Evolutionary conservation across 805 yeast genomes (phyloP).

Genomic region (Myxozyma udenii): DNA sequence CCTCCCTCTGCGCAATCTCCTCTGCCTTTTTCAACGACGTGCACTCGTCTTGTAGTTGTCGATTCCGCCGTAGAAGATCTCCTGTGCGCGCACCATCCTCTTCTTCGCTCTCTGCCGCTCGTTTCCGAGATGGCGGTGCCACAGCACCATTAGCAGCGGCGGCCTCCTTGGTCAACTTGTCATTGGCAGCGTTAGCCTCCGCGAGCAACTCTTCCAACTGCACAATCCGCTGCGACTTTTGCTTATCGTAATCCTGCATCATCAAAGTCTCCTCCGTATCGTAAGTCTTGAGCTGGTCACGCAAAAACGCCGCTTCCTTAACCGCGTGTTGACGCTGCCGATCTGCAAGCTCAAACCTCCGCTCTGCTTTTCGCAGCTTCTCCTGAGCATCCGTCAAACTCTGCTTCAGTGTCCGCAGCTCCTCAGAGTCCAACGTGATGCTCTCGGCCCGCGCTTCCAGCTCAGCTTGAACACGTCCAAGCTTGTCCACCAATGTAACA

Average conservation of each 20-base stretch:
- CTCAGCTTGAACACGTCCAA: conserved; percentile 38
- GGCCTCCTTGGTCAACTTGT: conserved; percentile 43
- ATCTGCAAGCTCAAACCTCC: conserved; percentile 40
- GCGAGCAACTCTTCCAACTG: conserved; percentile 50
- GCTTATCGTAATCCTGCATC: conserved; percentile 24
- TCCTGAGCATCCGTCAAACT: conserved; percentile 39
- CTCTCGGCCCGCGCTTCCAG: conserved; percentile 24
- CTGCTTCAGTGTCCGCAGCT: conserved; percentile 34
- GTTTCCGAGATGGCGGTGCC: conserved; percentile 1
- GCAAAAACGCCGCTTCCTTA: conserved; percentile 57
- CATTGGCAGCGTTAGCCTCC: conserved; percentile 53
- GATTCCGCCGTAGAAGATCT: conserved; percentile 44
- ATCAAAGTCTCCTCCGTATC: conserved; percentile 40
- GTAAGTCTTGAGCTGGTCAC: conserved; percentile 53
- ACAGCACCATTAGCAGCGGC: neutral
- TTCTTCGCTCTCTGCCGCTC: conserved; percentile 14
- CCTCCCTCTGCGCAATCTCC: conserved; percentile 17
- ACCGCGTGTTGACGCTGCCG: conserved; percentile 52
- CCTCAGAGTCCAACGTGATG: conserved; percentile 33
- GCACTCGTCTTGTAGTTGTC: conserved; percentile 36
- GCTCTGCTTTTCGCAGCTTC: conserved; percentile 41
- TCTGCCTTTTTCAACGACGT: conserved; percentile 15
- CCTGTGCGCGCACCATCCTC: conserved; percentile 35
- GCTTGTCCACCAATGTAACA: conserved; percentile 34
- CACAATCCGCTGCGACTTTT: conserved; percentile 34